Evolutionary conservation across 1,284 basidiomycete genomes (phyloP).

Genomic region (Takashimella koratensis): DNA sequence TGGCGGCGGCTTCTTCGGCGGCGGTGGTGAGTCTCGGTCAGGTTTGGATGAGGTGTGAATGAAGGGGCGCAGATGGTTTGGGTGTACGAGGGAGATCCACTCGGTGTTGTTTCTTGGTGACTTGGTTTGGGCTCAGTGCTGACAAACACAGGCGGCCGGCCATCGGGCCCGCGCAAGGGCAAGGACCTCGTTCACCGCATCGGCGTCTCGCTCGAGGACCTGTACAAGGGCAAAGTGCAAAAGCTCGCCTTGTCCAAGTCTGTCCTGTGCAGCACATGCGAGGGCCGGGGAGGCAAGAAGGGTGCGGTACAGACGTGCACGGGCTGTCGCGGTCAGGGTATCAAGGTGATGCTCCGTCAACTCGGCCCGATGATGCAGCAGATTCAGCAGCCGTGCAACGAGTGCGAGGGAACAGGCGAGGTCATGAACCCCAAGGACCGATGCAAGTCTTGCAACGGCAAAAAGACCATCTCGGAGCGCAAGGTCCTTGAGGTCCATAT

Average conservation of each 20-base stretch:
- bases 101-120: slow-evolving; percentile 1
- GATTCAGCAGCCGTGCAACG: slow-evolving; percentile 91
- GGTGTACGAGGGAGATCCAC: no score
- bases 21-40: slow-evolving; percentile 52
- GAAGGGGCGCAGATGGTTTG: no score
- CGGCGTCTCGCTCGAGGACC: slow-evolving; percentile 91
- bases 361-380: slow-evolving; percentile 99
- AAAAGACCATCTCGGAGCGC: slow-evolving; percentile 92
- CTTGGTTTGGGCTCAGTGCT: background rate
- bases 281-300: slow-evolving; percentile 95
- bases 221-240: slow-evolving; percentile 97
- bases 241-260: slow-evolving; percentile 97
- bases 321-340: slow-evolving; percentile 82
- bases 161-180: slow-evolving; percentile 85
- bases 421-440: slow-evolving; percentile 91
- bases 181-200: slow-evolving; percentile 99
- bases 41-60: background rate
- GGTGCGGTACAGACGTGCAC: slow-evolving; percentile 82
- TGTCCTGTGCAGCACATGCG: slow-evolving; percentile 88
- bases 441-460: slow-evolving; percentile 90
- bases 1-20: slow-evolving; percentile 59
- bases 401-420: slow-evolving; percentile 89
- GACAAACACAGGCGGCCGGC: slow-evolving; percentile 40
- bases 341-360: slow-evolving; percentile 88
- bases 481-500: slow-evolving; percentile 98